These are phyloP conservation scores for Trichopus zeylanicus DNA, from an alignment of 116 monocot genomes.

Conservation along the genomic window DNA sequence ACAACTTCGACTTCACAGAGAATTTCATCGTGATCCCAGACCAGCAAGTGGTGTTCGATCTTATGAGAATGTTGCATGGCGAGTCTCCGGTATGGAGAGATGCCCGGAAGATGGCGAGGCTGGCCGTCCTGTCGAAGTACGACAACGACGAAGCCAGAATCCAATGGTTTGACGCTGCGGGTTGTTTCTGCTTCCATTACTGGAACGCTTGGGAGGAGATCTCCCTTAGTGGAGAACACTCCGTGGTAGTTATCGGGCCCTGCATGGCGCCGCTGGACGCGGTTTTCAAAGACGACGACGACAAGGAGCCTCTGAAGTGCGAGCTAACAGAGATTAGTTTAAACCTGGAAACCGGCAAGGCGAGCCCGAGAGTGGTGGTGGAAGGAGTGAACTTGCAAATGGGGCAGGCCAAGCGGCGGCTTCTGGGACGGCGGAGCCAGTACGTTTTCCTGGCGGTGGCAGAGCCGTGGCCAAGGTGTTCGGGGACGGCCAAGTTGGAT, in stretches of 20 bases:
- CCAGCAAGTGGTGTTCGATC: constrained; percentile 33
- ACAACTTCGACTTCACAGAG: constrained; percentile 49
- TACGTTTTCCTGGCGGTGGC: constrained; percentile 58
- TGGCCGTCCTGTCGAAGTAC: constrained; percentile 52
- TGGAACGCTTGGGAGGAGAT: constrained; percentile 81
- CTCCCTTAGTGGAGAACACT: not conserved
- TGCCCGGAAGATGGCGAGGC: constrained; percentile 29
- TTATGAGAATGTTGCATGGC: constrained; percentile 15
- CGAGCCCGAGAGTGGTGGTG: constrained; percentile 32
- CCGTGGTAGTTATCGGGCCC: constrained; percentile 37
- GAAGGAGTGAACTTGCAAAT: constrained; percentile 43
- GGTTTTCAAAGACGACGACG: constrained; percentile 22
- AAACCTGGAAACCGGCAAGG: constrained; percentile 28
- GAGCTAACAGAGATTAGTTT: constrained; percentile 48
- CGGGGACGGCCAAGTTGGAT: constrained; percentile 67
- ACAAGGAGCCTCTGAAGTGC: constrained; percentile 16
- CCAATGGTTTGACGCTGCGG: constrained; percentile 49
- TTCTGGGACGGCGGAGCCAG: constrained; percentile 39
- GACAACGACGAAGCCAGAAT: constrained; percentile 32
- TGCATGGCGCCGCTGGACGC: constrained; percentile 64
- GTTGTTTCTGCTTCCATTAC: constrained; percentile 71
- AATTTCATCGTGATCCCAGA: constrained; percentile 25
- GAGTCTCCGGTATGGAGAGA: constrained; percentile 29
- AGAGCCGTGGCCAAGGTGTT: constrained; percentile 68
- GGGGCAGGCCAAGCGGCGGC: constrained; percentile 45